Conservation (phyloP, 768 basidiomycete genomes). For the Boletus rufocinnamomeus region DNA sequence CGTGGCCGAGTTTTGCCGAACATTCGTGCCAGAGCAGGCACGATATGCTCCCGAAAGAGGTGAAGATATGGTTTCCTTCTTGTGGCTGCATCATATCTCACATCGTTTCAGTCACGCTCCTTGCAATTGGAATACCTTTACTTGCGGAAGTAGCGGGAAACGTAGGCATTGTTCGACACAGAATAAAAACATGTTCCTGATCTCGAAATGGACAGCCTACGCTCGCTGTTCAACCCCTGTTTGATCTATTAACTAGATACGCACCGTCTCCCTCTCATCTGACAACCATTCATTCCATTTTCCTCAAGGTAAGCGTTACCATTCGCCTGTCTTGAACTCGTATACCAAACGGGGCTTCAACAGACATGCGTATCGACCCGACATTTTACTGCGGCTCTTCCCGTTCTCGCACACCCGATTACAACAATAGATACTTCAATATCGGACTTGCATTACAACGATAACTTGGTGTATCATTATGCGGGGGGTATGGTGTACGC, state of each 20-base stretch:
- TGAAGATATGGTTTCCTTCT: slow-evolving; percentile 26
- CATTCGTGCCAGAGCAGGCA: slow-evolving; percentile 65
- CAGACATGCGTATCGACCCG: slow-evolving; percentile 60
- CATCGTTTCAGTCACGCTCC: slow-evolving; percentile 51
- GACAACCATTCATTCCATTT: slow-evolving; percentile 69
- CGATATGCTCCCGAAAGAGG: slow-evolving; percentile 70
- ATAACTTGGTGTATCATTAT: slow-evolving; percentile 86
- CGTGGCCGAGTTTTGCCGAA: slow-evolving; percentile 58
- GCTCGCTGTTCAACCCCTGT: slow-evolving; percentile 58
- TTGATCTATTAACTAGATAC: slow-evolving; percentile 62
- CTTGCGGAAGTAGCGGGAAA: slow-evolving; percentile 50
- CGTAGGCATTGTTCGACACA: slow-evolving; percentile 41
- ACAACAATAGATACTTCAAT: slow-evolving; percentile 58
- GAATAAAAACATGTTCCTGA: neutral
- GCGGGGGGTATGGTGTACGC: slow-evolving; percentile 68
- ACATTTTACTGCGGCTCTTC: slow-evolving; percentile 57
- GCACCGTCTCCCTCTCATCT: slow-evolving; percentile 56
- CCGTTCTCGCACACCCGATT: slow-evolving; percentile 63
- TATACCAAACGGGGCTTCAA: neutral
- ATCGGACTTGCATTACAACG: slow-evolving; percentile 74
- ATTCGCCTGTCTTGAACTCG: neutral
- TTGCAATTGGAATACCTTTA: slow-evolving; percentile 64
- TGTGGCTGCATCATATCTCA: slow-evolving; percentile 1
- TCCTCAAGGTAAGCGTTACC: slow-evolving; percentile 53
- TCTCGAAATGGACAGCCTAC: slow-evolving; percentile 38